Conservation (phyloP, 1,139 yeast genomes). For the Candida sp. region DNA sequence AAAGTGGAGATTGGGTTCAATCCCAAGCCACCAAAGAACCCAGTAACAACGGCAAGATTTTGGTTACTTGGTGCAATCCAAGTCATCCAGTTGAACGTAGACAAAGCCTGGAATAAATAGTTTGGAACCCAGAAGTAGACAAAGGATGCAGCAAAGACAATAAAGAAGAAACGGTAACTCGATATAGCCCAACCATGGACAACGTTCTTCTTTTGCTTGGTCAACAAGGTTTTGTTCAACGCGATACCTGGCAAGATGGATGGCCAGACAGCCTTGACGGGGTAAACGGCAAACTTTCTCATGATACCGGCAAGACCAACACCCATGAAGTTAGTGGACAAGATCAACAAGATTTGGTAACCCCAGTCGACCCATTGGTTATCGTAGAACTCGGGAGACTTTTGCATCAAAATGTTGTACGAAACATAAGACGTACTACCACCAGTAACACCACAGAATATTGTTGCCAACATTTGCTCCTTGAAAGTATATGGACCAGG, state of each 20-base stretch:
- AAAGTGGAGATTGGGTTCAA: constrained; percentile 59
- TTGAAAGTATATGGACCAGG: constrained; percentile 34
- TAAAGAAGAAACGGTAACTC: constrained; percentile 32
- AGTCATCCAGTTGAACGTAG: constrained; percentile 39
- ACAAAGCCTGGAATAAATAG: constrained; percentile 35
- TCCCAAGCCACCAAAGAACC: constrained; percentile 56
- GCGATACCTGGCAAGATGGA: constrained; percentile 58
- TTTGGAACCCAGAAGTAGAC: constrained; percentile 40
- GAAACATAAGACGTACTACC: constrained; percentile 30
- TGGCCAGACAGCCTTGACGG: constrained; percentile 62
- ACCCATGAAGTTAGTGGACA: constrained; percentile 64
- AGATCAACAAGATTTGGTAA: constrained; percentile 51
- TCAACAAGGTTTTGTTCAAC: constrained; percentile 55
- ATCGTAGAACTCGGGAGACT: constrained; percentile 40
- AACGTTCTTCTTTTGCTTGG: constrained; percentile 41
- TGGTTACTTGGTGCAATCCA: constrained; percentile 38
- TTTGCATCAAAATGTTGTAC: constrained; percentile 24
- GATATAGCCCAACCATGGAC: constrained; percentile 43
- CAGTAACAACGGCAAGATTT: constrained; percentile 59
- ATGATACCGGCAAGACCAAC: constrained; percentile 67
- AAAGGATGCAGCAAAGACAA: constrained; percentile 25
- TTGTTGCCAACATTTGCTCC: constrained; percentile 31
- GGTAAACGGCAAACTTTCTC: constrained; percentile 61
- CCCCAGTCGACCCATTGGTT: constrained; percentile 52
- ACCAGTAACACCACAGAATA: constrained; percentile 11